Conservation (phyloP, 1,139 yeast genomes). For the Taphrina populina region DNA sequence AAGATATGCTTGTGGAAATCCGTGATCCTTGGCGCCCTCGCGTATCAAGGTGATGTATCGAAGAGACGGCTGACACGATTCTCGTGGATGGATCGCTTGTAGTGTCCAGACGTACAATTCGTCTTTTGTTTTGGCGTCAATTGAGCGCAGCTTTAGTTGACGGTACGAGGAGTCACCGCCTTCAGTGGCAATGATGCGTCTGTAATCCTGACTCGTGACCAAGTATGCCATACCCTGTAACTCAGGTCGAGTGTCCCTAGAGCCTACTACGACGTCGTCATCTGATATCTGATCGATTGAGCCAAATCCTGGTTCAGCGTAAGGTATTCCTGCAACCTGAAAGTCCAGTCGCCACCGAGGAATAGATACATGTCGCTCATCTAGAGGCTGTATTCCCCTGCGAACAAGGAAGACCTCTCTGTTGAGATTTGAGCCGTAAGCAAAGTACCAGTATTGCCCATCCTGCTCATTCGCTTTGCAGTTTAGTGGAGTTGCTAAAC, state of each 20-base stretch:
- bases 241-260: neutral
- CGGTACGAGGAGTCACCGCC: constrained; percentile 25
- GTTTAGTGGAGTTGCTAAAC: too few relatives aligned
- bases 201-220: constrained; percentile 13
- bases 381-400: constrained; percentile 18
- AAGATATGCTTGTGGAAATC: constrained; percentile 24
- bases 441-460: constrained; percentile 21
- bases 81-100: constrained; percentile 23
- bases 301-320: constrained; percentile 29
- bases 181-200: constrained; percentile 31
- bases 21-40: constrained; percentile 30
- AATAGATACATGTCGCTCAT: constrained; percentile 7
- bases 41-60: constrained; percentile 26
- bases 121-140: constrained; percentile 8
- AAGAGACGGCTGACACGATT: constrained; percentile 17
- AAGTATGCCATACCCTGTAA: constrained; percentile 31
- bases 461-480: too few relatives aligned
- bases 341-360: constrained; percentile 17
- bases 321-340: constrained; percentile 28
- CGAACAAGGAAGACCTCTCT: constrained; percentile 24
- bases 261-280: neutral
- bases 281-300: constrained; percentile 17
- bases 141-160: constrained; percentile 7
- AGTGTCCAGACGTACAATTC: constrained; percentile 17
- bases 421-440: constrained; percentile 29